Percentiles rank a stretch among this genome's conserved stretches.
phyloP scores from a whole-genome alignment of 2,329 filamentous ascomycete genomes.

The Sporothrix sp. region DNA sequence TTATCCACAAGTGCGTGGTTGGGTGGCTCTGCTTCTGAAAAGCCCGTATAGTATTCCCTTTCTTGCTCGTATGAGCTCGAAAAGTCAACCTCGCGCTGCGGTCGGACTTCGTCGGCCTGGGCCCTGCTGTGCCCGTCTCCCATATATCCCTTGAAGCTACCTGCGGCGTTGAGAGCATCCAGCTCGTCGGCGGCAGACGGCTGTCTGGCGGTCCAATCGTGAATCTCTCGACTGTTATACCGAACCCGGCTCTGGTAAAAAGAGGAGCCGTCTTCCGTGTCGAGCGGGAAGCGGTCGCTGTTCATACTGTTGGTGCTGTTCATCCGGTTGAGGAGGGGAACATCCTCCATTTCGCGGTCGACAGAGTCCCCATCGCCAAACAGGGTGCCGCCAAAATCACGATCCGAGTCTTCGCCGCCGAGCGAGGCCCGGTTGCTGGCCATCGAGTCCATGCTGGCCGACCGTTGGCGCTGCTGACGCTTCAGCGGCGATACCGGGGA shows the following conservation, averaged over 20 bases:
- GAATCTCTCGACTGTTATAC: background rate
- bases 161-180: no score
- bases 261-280: background rate
- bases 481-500: constrained; percentile 32
- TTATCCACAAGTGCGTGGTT: no score
- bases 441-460: constrained; percentile 38
- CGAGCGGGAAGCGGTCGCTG: background rate
- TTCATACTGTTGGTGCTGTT: no score
- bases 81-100: background rate
- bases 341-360: constrained; percentile 22
- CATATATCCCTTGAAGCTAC: no score
- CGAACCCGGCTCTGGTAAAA: background rate
- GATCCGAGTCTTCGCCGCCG: no score
- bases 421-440: constrained; percentile 36
- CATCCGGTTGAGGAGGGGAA: constrained; percentile 7
- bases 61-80: no score
- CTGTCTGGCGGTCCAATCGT: background rate
- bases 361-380: no score
- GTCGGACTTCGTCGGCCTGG: background rate
- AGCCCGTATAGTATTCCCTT: no score
- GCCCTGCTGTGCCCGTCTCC: background rate
- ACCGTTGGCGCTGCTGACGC: constrained; percentile 36
- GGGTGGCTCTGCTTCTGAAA: no score
- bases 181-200: no score
- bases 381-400: no score